Evolutionary conservation across 805 yeast species (phyloP), one percentile per base, ranked within the genome.

Genomic region (Yueomyces sp.): DNA sequence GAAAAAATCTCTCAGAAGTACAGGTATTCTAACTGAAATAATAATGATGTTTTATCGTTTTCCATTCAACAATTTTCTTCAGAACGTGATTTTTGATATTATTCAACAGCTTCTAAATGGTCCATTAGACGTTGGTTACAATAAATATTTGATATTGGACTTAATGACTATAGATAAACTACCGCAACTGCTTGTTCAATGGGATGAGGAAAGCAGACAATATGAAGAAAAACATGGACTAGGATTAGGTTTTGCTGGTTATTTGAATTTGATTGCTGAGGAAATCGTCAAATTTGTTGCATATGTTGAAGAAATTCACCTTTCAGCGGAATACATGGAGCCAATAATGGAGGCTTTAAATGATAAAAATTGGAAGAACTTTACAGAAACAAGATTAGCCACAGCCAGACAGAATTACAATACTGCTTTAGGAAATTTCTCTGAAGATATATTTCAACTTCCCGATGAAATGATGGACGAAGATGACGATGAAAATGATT

Each of bases 161-260:
- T 62, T 83, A 42, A 79, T 83, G 57, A 73, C 76, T 48, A 67
- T 70, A 51, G 72, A 69, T 45, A 65, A 70, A 31, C 73, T 83
- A 43, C 79, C 87, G 2, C 70, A 73, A 47, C 60, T 73, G 40
- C 81, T 83, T 42, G 74, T 82, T 37, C 67, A 72, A 39, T 85
- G 88, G 2, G 81, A 81, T 50, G 63, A 65, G 40, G 66, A 67
- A 40, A 80, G 85, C 50, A 66, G 69, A 30, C 74, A 74, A 45
- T 71, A 77, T 49, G 86, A 85, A 59, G 72, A 70, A 49, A 65
- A 64, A 40, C 72, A 71, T 3, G 78, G 77, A 19, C 74, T 85
- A 12, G 69, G 96, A 45, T 75, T 90, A 27, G 98, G 97, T 0
- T 92, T 90, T 61, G 87, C 88, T 86, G 98, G 98, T 28, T 97